Conservation (phyloP, 352 stramenopile genomes). For the Pythium utonaiense region DNA sequence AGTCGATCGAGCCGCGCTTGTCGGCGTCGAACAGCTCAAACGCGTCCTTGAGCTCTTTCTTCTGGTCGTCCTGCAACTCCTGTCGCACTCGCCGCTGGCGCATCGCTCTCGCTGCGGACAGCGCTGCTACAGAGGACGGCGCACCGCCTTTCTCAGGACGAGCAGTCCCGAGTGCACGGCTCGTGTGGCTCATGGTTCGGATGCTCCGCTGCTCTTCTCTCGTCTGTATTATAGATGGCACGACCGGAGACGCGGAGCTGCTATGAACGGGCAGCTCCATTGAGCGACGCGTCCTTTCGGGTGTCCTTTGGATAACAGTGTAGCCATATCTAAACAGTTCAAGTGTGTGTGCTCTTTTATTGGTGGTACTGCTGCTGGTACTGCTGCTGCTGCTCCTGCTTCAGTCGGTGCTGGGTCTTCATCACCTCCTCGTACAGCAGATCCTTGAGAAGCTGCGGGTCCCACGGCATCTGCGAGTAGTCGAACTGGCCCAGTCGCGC, state of each 20-base stretch:
- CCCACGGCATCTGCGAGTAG: slow-evolving; percentile 65
- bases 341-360: not conserved
- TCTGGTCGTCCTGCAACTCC: slow-evolving; percentile 78
- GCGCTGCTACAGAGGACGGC: slow-evolving; percentile 4
- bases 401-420: slow-evolving; percentile 46
- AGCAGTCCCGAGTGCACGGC: not conserved
- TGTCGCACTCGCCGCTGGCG: slow-evolving; percentile 50
- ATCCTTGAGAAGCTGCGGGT: slow-evolving; percentile 73
- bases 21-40: slow-evolving; percentile 94
- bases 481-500: slow-evolving; percentile 65
- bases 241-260: too few relatives aligned
- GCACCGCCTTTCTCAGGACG: not conserved
- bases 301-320: not conserved
- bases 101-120: slow-evolving; percentile 16
- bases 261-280: too few relatives aligned
- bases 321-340: slow-evolving; percentile 7
- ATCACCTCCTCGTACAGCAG: slow-evolving; percentile 83
- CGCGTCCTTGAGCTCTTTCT: slow-evolving; percentile 89
- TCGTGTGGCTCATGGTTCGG: not conserved
- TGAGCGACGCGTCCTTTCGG: slow-evolving; percentile 2
- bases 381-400: slow-evolving; percentile 17
- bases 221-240: too few relatives aligned
- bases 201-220: too few relatives aligned
- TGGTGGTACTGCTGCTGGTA: not conserved
- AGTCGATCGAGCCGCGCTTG: slow-evolving; percentile 88